phyloP scores from a whole-genome alignment of 495 filamentous ascomycete genomes.

The Xylaria flabelliformis region DNA sequence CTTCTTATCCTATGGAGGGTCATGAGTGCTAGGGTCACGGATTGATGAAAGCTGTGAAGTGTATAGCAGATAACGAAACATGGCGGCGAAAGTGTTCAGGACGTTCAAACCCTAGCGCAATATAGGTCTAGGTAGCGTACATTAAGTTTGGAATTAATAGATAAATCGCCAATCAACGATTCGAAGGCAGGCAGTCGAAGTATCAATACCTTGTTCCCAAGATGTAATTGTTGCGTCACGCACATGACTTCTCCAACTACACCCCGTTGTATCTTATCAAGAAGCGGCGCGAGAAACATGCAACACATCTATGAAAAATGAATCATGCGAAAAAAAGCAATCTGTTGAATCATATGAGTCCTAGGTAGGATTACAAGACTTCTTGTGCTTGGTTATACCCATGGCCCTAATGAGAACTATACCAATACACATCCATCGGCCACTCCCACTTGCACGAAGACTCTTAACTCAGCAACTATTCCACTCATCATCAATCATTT shows the following conservation, averaged over 20 bases:
- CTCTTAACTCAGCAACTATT: not conserved
- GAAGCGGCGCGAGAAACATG: no score
- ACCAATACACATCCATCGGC: no score
- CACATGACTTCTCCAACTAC: slow-evolving; percentile 4
- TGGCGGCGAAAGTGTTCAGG: no score
- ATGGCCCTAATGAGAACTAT: not conserved
- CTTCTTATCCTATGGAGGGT: not conserved
- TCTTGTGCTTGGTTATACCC: not conserved
- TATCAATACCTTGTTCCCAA: not conserved
- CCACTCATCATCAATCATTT: not conserved
- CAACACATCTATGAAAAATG: not conserved
- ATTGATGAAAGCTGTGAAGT: not conserved
- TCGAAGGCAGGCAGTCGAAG: no score
- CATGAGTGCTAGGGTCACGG: no score
- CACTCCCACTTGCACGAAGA: not conserved
- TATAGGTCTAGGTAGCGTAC: not conserved
- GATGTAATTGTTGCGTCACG: slow-evolving; percentile 14
- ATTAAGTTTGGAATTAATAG: not conserved
- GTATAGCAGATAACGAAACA: not conserved
- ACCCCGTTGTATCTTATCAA: not conserved
- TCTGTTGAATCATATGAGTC: no score
- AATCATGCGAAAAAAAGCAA: not conserved
- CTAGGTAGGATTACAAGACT: not conserved
- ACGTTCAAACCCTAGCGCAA: not conserved
- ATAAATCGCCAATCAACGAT: not conserved